These are phyloP conservation scores for Ophiocordyceps robertsii DNA, from an alignment of 2,329 filamentous ascomycete genomes.

Conservation along the genomic window DNA sequence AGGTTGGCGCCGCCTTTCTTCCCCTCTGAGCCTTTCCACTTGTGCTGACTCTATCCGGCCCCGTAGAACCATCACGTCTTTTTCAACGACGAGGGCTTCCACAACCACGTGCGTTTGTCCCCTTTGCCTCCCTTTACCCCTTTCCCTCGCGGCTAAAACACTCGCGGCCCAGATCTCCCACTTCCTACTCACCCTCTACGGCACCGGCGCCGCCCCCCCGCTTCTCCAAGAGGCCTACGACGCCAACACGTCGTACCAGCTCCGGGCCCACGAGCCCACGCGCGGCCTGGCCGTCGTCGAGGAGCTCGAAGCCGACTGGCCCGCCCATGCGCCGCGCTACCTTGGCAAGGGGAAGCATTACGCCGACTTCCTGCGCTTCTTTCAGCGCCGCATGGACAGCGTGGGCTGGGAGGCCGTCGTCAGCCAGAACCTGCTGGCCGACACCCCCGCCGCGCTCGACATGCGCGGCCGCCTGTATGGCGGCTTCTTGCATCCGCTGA, in stretches of 20 bases:
- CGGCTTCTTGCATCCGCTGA: constrained; percentile 64
- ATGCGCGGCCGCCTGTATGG: constrained; percentile 56
- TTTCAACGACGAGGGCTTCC: constrained; percentile 63
- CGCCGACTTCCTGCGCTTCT: constrained; percentile 63
- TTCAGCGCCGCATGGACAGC: constrained; percentile 55
- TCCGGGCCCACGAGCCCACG: constrained; percentile 26
- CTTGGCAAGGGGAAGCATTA: constrained; percentile 54
- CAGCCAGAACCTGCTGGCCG: constrained; percentile 54
- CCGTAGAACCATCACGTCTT: constrained; percentile 55
- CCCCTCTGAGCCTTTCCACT: background rate
- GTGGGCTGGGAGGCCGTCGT: constrained; percentile 48
- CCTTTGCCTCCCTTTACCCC: background rate
- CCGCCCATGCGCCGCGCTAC: constrained; percentile 36
- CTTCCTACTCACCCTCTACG: constrained; percentile 63
- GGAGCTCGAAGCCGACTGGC: constrained; percentile 39
- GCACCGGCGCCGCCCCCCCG: constrained; percentile 50
- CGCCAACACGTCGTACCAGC: constrained; percentile 54
- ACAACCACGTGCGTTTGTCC: constrained; percentile 54
- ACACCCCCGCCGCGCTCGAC: constrained; percentile 52
- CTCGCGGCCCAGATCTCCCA: constrained; percentile 43
- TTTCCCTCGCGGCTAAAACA: background rate
- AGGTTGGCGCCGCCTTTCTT: constrained; percentile 19
- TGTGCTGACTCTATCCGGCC: background rate
- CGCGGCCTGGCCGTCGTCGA: constrained; percentile 33
- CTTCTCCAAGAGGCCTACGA: constrained; percentile 52